These are phyloP conservation scores for Diaporthe destruens DNA, from an alignment of 2,329 filamentous ascomycete genomes.

Conservation along the genomic window DNA sequence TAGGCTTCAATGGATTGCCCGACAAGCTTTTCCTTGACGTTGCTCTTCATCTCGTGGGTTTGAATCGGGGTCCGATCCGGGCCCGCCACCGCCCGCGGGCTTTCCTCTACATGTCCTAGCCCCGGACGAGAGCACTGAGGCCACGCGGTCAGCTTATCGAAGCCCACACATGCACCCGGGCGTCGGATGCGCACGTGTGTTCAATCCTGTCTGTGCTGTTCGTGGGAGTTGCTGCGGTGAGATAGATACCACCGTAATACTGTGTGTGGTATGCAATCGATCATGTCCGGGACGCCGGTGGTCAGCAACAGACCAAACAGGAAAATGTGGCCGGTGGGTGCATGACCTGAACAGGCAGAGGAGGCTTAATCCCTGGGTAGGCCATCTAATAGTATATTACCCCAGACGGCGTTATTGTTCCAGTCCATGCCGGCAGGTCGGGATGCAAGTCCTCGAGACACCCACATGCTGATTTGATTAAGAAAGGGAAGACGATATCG, in stretches of 20 bases:
- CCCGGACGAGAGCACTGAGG: not conserved
- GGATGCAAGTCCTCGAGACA: no score
- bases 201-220: not conserved
- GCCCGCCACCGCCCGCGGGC: not conserved
- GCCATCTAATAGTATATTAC: not conserved
- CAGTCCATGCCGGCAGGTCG: no score
- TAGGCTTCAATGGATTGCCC: slow-evolving; percentile 26
- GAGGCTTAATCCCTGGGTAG: not conserved
- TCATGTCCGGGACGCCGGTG: slow-evolving; percentile 2
- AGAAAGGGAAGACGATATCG: no score
- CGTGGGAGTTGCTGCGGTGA: not conserved
- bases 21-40: slow-evolving; percentile 11
- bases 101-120: slow-evolving; percentile 8
- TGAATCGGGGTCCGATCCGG: slow-evolving; percentile 12
- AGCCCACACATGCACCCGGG: not conserved
- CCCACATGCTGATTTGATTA: no score
- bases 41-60: not conserved
- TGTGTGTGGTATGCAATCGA: not conserved
- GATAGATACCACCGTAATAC: not conserved
- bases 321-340: slow-evolving; percentile 4
- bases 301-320: slow-evolving; percentile 22
- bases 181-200: slow-evolving; percentile 1
- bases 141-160: slow-evolving; percentile 19
- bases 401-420: not conserved
- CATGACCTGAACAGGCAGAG: slow-evolving; percentile 1